Evolutionary conservation across 495 filamentous ascomycete genomes (phyloP).

Genomic region (Podospora anserina): DNA sequence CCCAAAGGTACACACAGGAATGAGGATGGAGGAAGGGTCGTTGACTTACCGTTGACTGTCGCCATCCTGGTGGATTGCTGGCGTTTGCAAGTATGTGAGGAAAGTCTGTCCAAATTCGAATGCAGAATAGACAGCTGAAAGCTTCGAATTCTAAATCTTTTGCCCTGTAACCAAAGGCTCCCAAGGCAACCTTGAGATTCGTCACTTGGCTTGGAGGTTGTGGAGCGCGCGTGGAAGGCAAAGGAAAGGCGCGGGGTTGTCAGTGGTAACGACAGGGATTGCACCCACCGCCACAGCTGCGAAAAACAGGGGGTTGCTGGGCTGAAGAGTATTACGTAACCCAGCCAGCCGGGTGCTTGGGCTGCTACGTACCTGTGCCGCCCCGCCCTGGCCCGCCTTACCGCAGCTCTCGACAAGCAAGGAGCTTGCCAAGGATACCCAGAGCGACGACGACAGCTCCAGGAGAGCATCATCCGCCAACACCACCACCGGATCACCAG

Average conservation of each 20-base stretch:
- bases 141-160: neutral
- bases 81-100: neutral
- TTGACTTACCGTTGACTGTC: slow-evolving; percentile 27
- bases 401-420: slow-evolving; percentile 2
- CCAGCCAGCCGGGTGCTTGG: neutral
- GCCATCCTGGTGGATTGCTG: slow-evolving; percentile 23
- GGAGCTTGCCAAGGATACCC: slow-evolving; percentile 12
- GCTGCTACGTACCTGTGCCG: neutral
- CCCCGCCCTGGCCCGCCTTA: neutral
- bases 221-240: slow-evolving; percentile 23
- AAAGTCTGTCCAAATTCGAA: neutral
- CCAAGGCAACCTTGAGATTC: slow-evolving; percentile 19
- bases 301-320: neutral
- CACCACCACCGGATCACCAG: neutral
- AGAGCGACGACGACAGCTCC: slow-evolving; percentile 3
- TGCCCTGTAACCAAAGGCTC: neutral
- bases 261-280: slow-evolving; percentile 5
- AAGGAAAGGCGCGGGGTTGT: slow-evolving; percentile 20
- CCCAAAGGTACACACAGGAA: neutral
- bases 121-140: neutral
- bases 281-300: slow-evolving; percentile 1
- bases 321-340: slow-evolving; percentile 22
- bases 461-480: neutral
- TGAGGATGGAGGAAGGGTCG: neutral
- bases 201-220: slow-evolving; percentile 25